These are phyloP conservation scores for Flaveria bidentis DNA, from an alignment of 129 eudicot genomes.

Conservation along the genomic window DNA sequence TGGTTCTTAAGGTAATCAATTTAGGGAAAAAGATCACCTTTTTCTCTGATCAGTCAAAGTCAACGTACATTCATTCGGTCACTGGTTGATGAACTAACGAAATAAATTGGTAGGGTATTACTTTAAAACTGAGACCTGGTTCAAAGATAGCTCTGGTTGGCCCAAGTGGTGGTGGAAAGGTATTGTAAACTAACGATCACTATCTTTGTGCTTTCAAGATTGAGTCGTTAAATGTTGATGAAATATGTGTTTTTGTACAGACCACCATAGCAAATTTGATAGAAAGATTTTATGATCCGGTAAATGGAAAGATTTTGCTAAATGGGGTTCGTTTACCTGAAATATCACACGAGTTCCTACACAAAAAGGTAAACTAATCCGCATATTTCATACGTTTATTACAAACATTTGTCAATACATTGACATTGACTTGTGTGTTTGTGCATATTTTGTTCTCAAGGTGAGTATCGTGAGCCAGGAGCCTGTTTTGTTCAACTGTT, in stretches of 20 bases:
- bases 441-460: constrained; percentile 22
- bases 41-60: constrained; percentile 17
- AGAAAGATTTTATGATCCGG: constrained; percentile 51
- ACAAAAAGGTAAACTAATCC: constrained; percentile 41
- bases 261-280: constrained; percentile 57
- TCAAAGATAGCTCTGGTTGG: constrained; percentile 56
- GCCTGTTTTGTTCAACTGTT: constrained; percentile 58
- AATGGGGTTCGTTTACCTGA: constrained; percentile 50
- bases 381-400: background rate
- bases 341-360: constrained; percentile 54
- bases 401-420: background rate
- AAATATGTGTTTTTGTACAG: constrained; percentile 24
- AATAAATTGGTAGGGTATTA: constrained; percentile 43
- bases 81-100: constrained; percentile 3
- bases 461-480: constrained; percentile 61
- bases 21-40: background rate
- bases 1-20: constrained; percentile 53
- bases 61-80: background rate
- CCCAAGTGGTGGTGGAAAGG: constrained; percentile 63
- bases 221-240: background rate
- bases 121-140: constrained; percentile 50
- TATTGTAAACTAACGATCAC: constrained; percentile 21
- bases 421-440: constrained; percentile 6
- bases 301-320: constrained; percentile 49
- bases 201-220: background rate